phyloP scores from a whole-genome alignment of 495 filamentous ascomycete species.

The Tuber brumale region DNA sequence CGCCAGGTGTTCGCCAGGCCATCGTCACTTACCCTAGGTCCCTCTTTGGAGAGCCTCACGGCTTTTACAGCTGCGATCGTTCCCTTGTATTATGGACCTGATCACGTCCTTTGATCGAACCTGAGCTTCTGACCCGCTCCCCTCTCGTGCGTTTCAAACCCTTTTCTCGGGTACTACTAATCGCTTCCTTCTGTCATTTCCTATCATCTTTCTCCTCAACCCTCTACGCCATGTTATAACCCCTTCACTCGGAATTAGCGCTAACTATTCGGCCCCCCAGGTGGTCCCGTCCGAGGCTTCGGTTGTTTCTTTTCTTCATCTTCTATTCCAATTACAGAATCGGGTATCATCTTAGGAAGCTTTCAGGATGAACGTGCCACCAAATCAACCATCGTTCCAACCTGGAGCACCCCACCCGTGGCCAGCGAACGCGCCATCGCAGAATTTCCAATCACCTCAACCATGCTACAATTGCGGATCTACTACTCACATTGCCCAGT shows the following conservation, averaged over 20 bases:
- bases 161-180: not conserved
- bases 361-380: slow-evolving; percentile 35
- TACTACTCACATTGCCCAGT: slow-evolving; percentile 45
- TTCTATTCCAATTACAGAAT: slow-evolving; percentile 10
- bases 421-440: slow-evolving; percentile 31
- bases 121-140: slow-evolving; percentile 1
- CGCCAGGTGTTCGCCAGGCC: not conserved
- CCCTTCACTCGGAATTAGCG: not conserved
- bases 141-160: not conserved
- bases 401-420: slow-evolving; percentile 25
- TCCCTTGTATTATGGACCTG: not conserved
- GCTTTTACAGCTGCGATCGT: not conserved
- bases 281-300: not conserved
- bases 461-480: slow-evolving; percentile 49
- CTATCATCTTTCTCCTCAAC: not conserved
- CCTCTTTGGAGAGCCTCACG: not conserved
- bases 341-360: slow-evolving; percentile 19
- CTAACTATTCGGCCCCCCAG: not conserved
- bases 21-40: not conserved
- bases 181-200: not conserved
- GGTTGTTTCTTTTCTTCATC: slow-evolving; percentile 21
- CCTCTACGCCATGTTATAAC: not conserved
- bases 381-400: slow-evolving; percentile 36
- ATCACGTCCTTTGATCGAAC: not conserved
- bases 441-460: slow-evolving; percentile 35